phyloP scores from a whole-genome alignment of 179 eudicot genomes.

The Silene coronaria region DNA sequence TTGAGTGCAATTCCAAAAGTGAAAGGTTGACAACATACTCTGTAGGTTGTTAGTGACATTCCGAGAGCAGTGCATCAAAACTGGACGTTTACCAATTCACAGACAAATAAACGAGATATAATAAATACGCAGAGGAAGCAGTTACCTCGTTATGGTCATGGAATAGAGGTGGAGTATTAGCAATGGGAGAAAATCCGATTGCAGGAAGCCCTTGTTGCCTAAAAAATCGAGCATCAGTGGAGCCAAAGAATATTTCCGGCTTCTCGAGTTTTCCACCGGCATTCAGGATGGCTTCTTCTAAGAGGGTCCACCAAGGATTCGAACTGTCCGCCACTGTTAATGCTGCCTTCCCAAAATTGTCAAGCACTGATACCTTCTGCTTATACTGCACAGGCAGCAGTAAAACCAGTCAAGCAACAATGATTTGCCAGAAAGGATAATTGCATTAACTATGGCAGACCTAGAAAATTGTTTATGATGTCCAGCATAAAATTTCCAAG shows the following conservation, averaged over 20 bases:
- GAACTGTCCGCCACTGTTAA: constrained; percentile 53
- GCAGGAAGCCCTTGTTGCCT: constrained; percentile 70
- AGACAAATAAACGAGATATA: too few relatives aligned
- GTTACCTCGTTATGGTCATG: constrained; percentile 94
- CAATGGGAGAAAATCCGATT: constrained; percentile 91
- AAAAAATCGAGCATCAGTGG: constrained; percentile 83
- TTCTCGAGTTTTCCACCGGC: constrained; percentile 61
- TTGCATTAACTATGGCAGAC: not conserved
- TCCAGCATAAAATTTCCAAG: too few relatives aligned
- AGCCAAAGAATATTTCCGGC: constrained; percentile 77
- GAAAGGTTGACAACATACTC: not conserved
- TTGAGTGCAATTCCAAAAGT: not conserved
- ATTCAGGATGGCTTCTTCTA: constrained; percentile 54
- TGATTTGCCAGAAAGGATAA: not conserved
- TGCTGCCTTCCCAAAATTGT: constrained; percentile 58
- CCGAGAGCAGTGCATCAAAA: too few relatives aligned
- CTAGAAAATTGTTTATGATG: too few relatives aligned
- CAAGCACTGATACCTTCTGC: constrained; percentile 56
- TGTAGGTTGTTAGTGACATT: too few relatives aligned
- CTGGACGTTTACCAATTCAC: too few relatives aligned
- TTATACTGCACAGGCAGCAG: constrained; percentile 46
- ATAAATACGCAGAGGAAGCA: not conserved
- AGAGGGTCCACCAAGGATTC: constrained; percentile 83
- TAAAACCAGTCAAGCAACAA: constrained; percentile 11
- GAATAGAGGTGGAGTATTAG: constrained; percentile 79